These are phyloP conservation scores for Posidonia australis DNA, from an alignment of 106 monocot species.

Conservation along the genomic window DNA sequence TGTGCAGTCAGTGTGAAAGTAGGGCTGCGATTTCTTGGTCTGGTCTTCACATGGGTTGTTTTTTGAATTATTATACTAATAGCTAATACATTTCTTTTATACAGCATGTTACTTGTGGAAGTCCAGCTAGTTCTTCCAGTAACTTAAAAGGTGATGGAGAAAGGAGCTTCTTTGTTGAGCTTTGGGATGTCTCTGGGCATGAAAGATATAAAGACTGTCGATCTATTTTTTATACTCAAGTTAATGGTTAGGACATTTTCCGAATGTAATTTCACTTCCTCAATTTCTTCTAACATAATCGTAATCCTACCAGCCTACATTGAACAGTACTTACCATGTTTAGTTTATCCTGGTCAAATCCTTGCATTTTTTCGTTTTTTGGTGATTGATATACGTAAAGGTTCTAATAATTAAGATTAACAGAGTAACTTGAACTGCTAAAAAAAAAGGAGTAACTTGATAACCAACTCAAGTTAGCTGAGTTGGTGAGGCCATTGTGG, in stretches of 20 bases:
- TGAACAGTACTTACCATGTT: neutral
- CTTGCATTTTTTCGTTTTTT: neutral
- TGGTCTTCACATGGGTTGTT: neutral
- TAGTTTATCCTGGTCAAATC: neutral
- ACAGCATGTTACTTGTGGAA: constrained; percentile 81
- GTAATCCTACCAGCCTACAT: neutral
- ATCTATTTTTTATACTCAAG: constrained; percentile 80
- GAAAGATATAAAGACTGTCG: constrained; percentile 87
- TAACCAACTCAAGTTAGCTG: too few species aligned
- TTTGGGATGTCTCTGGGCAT: constrained; percentile 92
- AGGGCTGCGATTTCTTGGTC: constrained; percentile 5
- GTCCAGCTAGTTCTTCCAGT: constrained; percentile 65
- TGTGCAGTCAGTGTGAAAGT: constrained; percentile 75
- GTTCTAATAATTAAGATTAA: neutral
- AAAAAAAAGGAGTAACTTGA: too few species aligned
- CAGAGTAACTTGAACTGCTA: too few species aligned
- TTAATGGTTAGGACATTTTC: constrained; percentile 48
- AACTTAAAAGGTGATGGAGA: constrained; percentile 65
- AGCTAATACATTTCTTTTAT: constrained; percentile 5
- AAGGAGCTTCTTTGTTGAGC: constrained; percentile 86
- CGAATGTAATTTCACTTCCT: neutral
- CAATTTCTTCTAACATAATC: neutral
- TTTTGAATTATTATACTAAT: neutral
- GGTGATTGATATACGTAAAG: neutral
- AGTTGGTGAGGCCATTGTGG: too few species aligned